Base-by-base conservation (phyloP, 1,284 basidiomycete genomes). In the Trametes polyzona region DNA sequence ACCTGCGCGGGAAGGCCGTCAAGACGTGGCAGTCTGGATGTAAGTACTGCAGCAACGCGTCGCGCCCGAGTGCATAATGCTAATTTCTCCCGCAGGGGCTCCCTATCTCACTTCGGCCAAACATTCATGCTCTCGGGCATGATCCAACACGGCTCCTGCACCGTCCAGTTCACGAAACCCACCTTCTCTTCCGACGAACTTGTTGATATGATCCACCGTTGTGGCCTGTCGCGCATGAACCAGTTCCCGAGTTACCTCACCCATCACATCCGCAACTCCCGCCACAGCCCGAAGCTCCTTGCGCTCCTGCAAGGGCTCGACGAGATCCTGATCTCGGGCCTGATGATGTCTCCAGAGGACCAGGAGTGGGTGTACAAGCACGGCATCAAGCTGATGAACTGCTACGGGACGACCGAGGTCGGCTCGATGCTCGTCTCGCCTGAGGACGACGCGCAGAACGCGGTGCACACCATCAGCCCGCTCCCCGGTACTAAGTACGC, bases 381-480 rank as follows among this genome's bases (percentile, higher is more conserved):
- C 57, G 79, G 80, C 37, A 78, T 90, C 61, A 83, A 76, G 62
- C 65, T 90, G 53, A 77, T 76, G 81, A 88, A 88, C 69, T 77
- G 87, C 29, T 90, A 88, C 66, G 87, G 88, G 21, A 88, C 81
- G 71, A 90, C 87, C 4, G 88, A 90, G 73, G 81, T 83, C 59
- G 85, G 86, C 43, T 83, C 81, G 3, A 86, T 86, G 78, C 75
- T 90, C 58, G 67, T 84, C 30, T 83, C 86, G 16, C 61, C 55
- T 42, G 43, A 61, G 41, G 37, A 58, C 43, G 63, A 59, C 55
- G 37, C 43, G 29, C 41, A 62, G 73, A 37, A 78, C 78, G 52
- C 79, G 74, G 41, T 71, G 69, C 64, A 78, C 76, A 58, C 75
- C 67, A 52, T 90, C 41, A 74, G 74, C n/a, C 76, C 83, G 21